Evolutionary conservation across 2,329 filamentous ascomycete genomes (phyloP), one percentile per base, ranked within the genome.

Genomic region (Botrytis porri): DNA sequence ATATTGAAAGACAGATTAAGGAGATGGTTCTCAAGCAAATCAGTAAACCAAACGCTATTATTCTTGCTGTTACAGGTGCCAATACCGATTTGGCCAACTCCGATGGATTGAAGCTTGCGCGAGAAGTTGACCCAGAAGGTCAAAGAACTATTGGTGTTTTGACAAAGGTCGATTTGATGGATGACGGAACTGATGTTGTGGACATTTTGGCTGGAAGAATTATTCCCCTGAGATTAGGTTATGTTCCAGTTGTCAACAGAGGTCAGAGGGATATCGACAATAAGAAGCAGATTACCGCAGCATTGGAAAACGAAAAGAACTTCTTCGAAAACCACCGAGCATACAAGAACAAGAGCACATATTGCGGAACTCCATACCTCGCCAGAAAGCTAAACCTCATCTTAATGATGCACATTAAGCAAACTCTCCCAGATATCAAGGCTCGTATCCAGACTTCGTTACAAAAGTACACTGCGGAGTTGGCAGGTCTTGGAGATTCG

Each of bases 351-450:
- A 99, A 99, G 90, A 95, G 94, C 81, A 93, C 95, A 9, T 99
- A 99, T 87, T 99, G 96, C 83, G 96, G 96, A 82, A 99, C 96
- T 4, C 96, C 96, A 6, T 99, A 99, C 81, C 87, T 99, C 74
- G 96, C 96, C 6, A 91, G 95, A 78, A 99, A 99, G 85, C 89
- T 99, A 74, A 99, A 99, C 84, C 87, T 99, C 80, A 98, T 99
- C 81, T 88, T 99, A 78, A 98, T 99, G 95, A 99, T 99, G 96
- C 96, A 99, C 86, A 99, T 99, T 86, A 99, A 99, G 85, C 95
- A 99, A 85, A 99, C 96, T 1, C 88, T 99, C 22, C 96, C 96
- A 59, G 96, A 99, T 81, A 99, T 99, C 86, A 99, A 99, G 85
- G 94, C 93, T 22, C 92, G 97, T 76, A 99, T 99, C 79, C 89